These are phyloP conservation scores for Staphylotrichum tortipilum DNA, from an alignment of 495 filamentous ascomycete genomes.

Conservation along the genomic window DNA sequence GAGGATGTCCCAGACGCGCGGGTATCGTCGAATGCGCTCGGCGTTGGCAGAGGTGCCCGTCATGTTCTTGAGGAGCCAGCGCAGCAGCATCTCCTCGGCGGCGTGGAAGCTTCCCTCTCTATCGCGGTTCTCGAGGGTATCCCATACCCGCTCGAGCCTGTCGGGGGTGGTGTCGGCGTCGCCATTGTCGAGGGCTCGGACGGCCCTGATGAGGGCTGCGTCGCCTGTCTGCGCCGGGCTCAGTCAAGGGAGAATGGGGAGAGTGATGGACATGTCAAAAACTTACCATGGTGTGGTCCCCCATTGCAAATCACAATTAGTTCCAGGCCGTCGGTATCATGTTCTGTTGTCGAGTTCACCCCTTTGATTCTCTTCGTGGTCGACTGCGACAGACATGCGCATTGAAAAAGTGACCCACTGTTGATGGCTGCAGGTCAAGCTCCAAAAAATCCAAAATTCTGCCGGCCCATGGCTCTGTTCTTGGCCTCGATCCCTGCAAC, in stretches of 20 bases:
- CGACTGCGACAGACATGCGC: neutral
- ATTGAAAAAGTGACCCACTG: slow-evolving; percentile 3
- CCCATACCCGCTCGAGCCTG: slow-evolving; percentile 33
- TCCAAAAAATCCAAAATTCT: slow-evolving; percentile 33
- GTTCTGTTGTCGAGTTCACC: neutral
- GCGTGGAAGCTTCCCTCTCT: slow-evolving; percentile 33
- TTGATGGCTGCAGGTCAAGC: no score
- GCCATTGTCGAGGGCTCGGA: slow-evolving; percentile 33
- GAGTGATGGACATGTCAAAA: neutral
- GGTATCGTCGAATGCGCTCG: slow-evolving; percentile 38
- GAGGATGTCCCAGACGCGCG: slow-evolving; percentile 36
- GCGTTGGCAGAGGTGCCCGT: slow-evolving; percentile 29
- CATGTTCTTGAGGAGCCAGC: slow-evolving; percentile 44
- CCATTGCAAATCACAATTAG: slow-evolving; percentile 2
- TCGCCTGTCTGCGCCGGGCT: slow-evolving; percentile 16
- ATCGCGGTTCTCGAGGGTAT: slow-evolving; percentile 21
- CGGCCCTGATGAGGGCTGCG: slow-evolving; percentile 18
- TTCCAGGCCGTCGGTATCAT: neutral
- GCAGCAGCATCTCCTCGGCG: slow-evolving; percentile 39
- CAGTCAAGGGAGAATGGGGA: neutral
- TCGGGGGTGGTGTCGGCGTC: slow-evolving; percentile 27
- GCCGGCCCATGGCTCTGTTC: slow-evolving; percentile 21
- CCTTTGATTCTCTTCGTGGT: no score
- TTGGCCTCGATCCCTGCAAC: neutral
- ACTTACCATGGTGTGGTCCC: neutral